Base-by-base conservation (phyloP, 352 stramenopile genomes). In the Pythium sp. region DNA sequence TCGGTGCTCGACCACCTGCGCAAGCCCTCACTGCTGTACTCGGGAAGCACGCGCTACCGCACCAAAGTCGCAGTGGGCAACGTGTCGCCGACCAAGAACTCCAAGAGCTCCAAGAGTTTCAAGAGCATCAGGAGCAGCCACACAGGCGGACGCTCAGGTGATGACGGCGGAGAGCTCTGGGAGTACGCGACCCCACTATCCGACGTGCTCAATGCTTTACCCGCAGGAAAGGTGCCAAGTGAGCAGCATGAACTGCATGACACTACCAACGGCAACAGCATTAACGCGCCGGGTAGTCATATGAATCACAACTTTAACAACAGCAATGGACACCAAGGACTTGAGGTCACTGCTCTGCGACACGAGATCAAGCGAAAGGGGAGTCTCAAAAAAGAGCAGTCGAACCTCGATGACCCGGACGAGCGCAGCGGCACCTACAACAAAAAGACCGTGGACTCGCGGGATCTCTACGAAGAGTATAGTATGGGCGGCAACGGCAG, bases 11-110 rank as follows among this genome's bases (percentile, higher is more conserved):
- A 68, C 1, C 62, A 43, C 18, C 28, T 70, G 55, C 47, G 65
- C 14, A 60, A 55, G 5, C 58, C 58, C 22, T 36, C 57, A 15
- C 18, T 56, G 30, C 46, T 57, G n/a, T n/a, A 53, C 32, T 20
- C 6, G 9, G 24, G 26, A 5, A 20, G 34, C 5, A 18, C 6
- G 18, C 46, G 51, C 2, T 20, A 22, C n/a, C 56, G 22, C 12
- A 51, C 65, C 1, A 70, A 70, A 30, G 57, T 70, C 14, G 65
- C 57, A 5, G 65, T 49, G 20, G 65, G 65, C 8, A 65, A 61
- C 9, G 20, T 28, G 28, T 54, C 24, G 20, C 55, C 55, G 5
- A 2, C 5, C n/a, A 60, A 61, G 57, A 65, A 53, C 64, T 56
- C 55, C 26, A 63, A 57, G n/a, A 69, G 30, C 47, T 61, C 22